phyloP scores from a whole-genome alignment of 352 stramenopile genomes.

The Globisporangium apiculatum region DNA sequence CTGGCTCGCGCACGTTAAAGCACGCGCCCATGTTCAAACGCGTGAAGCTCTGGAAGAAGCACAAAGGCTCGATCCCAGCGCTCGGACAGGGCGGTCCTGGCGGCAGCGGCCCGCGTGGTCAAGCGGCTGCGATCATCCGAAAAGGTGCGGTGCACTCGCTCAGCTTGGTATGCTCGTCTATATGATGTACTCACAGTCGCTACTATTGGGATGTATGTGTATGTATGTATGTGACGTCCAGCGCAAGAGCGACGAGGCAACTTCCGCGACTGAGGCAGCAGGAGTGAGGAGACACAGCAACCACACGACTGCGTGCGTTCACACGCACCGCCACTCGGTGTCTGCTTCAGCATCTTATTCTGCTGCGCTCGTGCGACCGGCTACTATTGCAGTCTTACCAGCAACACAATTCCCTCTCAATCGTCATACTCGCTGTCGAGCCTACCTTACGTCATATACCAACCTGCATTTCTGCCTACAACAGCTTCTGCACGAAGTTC shows the following conservation, averaged over 20 bases:
- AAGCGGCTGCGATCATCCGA: constrained; percentile 73
- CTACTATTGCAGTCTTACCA: too few relatives aligned
- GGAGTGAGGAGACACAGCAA: background rate
- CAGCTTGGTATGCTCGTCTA: background rate
- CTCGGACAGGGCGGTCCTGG: constrained; percentile 60
- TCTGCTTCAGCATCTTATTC: background rate
- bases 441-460: too few relatives aligned
- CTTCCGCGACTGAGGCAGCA: constrained; percentile 20
- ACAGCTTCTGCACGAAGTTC: background rate
- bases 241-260: constrained; percentile 47
- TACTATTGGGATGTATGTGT: background rate
- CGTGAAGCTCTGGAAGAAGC: constrained; percentile 87
- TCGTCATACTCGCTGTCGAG: background rate
- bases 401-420: too few relatives aligned
- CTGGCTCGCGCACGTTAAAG: constrained; percentile 57
- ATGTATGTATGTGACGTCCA: constrained; percentile 6
- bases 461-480: too few relatives aligned
- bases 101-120: constrained; percentile 50
- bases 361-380: too few relatives aligned
- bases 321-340: background rate
- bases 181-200: background rate
- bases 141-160: constrained; percentile 32
- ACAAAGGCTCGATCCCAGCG: constrained; percentile 68
- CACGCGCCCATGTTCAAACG: constrained; percentile 85
- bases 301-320: background rate